These are phyloP conservation scores for Gypsophila paniculata DNA, from an alignment of 179 eudicot species.

Conservation along the genomic window DNA sequence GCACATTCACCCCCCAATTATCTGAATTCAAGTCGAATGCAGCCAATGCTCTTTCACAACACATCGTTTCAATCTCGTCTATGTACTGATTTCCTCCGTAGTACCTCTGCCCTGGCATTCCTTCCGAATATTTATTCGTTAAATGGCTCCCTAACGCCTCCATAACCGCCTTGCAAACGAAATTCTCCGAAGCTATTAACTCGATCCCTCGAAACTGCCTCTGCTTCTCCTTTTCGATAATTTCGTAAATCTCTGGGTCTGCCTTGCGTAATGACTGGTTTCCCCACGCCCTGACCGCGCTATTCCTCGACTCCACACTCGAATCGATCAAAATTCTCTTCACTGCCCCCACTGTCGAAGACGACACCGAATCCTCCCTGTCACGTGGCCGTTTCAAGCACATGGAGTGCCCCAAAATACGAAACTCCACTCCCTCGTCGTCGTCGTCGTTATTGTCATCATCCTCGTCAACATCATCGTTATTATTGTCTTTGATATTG, in stretches of 20 bases:
- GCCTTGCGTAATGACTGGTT: conserved; percentile 52
- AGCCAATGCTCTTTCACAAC: conserved; percentile 61
- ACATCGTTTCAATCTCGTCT: conserved; percentile 67
- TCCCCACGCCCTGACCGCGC: conserved; percentile 62
- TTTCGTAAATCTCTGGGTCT: conserved; percentile 58
- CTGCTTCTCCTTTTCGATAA: conserved; percentile 71
- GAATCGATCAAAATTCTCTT: conserved; percentile 32
- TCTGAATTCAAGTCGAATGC: conserved; percentile 62
- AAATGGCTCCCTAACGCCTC: conserved; percentile 74
- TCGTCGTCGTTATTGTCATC: conserved; percentile 26
- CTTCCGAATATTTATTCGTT: conserved; percentile 81
- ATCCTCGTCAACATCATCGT: conserved; percentile 11
- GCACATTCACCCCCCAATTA: conserved; percentile 87
- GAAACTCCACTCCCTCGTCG: conserved; percentile 58
- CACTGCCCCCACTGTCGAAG: conserved; percentile 24
- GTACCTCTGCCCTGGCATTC: conserved; percentile 75
- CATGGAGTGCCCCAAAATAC: conserved; percentile 65
- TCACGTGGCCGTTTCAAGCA: conserved; percentile 67
- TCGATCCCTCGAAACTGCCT: conserved; percentile 75
- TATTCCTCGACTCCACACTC: conserved; percentile 43
- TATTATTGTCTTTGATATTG: neutral
- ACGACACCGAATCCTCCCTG: conserved; percentile 41
- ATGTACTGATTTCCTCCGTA: conserved; percentile 74
- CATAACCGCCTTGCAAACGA: conserved; percentile 75
- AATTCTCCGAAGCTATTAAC: conserved; percentile 88